Evolutionary conservation across 495 filamentous ascomycete species (phyloP).

Genomic region (Hypoxylon crocopeplum): DNA sequence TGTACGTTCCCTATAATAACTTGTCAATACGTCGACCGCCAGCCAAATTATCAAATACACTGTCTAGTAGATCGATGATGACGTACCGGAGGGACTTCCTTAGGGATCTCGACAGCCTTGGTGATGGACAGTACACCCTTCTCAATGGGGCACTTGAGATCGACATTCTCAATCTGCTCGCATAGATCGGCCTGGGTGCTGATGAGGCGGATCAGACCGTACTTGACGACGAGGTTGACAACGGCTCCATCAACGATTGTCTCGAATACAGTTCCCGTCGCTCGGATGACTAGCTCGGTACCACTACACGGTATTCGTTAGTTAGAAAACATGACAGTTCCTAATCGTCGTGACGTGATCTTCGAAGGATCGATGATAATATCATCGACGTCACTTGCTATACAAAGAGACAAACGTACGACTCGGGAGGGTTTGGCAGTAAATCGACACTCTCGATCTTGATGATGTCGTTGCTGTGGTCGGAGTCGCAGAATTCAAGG

Average conservation of each 20-base stretch:
- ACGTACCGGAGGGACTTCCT: conserved; percentile 87
- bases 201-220: conserved; percentile 88
- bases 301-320: conserved; percentile 63
- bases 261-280: conserved; percentile 72
- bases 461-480: conserved; percentile 67
- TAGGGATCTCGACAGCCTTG: conserved; percentile 85
- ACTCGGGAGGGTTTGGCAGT: conserved; percentile 80
- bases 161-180: conserved; percentile 84
- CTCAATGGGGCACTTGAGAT: conserved; percentile 86
- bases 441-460: conserved; percentile 81
- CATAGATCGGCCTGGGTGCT: conserved; percentile 81
- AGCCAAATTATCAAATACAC: not conserved
- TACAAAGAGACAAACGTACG: conserved; percentile 65
- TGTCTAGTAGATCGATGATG: not conserved
- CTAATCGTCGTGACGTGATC: conserved; percentile 10
- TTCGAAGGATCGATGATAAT: too few species aligned
- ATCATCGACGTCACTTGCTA: too few species aligned
- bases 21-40: conserved; percentile 1
- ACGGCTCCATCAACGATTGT: conserved; percentile 76
- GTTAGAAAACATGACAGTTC: conserved; percentile 9
- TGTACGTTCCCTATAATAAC: conserved; percentile 78
- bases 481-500: conserved; percentile 72
- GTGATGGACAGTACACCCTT: conserved; percentile 72
- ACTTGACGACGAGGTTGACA: conserved; percentile 86
- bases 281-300: conserved; percentile 76